A percentile compares a stretch with the other conserved stretches of the same genome.
These are phyloP conservation scores for Polyrhizophydium stewartii DNA, from an alignment of 371 early-diverging fungal genomes.

Conservation along the genomic window DNA sequence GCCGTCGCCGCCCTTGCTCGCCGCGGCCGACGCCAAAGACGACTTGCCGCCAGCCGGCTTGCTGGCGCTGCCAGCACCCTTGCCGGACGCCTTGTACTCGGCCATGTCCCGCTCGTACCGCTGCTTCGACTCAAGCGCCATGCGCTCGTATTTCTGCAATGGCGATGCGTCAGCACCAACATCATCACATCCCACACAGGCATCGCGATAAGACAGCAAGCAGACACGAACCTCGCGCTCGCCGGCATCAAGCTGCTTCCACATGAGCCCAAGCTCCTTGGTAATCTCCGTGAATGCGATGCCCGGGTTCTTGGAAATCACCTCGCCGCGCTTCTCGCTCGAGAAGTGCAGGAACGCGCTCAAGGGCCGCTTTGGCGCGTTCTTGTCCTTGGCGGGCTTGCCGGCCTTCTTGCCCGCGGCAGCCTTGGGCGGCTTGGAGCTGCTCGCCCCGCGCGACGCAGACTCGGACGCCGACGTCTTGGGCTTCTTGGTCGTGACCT, in stretches of 20 bases:
- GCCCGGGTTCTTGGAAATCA: constrained; percentile 54
- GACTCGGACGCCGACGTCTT: constrained; percentile 15
- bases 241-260: no score
- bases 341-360: constrained; percentile 82
- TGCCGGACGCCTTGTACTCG: constrained; percentile 21
- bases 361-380: constrained; percentile 65
- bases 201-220: not conserved
- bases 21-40: not conserved
- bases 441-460: not conserved
- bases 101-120: constrained; percentile 73
- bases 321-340: constrained; percentile 63
- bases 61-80: not conserved
- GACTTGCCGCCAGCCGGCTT: not conserved
- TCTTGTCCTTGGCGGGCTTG: constrained; percentile 16
- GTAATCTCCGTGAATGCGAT: constrained; percentile 48
- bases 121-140: constrained; percentile 54
- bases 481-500: constrained; percentile 6
- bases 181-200: not conserved
- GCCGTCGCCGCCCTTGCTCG: constrained; percentile 18
- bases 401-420: constrained; percentile 9
- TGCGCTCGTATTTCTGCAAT: constrained; percentile 25
- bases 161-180: not conserved
- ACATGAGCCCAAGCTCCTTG: constrained; percentile 74
- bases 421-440: constrained; percentile 14
- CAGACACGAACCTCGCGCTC: not conserved